These are phyloP conservation scores for Stephania yunnanensis DNA, from an alignment of 164 flowering plant species.

Conservation along the genomic window DNA sequence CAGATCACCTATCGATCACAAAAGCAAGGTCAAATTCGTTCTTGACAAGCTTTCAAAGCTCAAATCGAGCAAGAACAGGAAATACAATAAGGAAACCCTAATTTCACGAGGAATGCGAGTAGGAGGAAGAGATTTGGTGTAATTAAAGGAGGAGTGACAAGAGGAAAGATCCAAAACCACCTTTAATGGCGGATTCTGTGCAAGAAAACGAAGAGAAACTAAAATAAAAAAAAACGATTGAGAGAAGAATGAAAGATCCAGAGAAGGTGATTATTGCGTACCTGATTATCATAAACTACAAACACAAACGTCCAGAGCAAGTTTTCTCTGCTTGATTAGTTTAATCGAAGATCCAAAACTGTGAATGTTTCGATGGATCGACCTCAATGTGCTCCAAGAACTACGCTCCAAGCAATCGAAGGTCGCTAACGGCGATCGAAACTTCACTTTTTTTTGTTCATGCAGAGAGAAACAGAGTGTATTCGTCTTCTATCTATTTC, in stretches of 20 bases:
- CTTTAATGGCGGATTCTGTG: not conserved
- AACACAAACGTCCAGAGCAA: slow-evolving; percentile 2
- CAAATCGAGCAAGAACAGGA: not conserved
- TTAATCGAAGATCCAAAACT: not conserved
- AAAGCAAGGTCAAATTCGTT: not conserved
- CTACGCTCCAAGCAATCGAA: slow-evolving; percentile 15
- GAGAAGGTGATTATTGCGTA: too few species aligned
- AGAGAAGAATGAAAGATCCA: too few species aligned
- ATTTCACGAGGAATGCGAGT: not conserved
- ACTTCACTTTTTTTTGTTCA: not conserved
- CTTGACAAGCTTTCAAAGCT: not conserved
- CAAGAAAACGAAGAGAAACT: not conserved
- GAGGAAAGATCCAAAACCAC: slow-evolving; percentile 13
- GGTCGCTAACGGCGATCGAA: slow-evolving; percentile 9
- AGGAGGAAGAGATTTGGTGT: not conserved
- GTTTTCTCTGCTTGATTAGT: too few species aligned
- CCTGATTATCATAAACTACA: not conserved
- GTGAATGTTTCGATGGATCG: too few species aligned
- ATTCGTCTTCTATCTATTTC: not conserved
- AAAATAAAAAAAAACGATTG: not conserved
- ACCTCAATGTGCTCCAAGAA: slow-evolving; percentile 2
- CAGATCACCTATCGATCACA: not conserved
- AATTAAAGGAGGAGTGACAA: not conserved
- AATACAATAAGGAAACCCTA: not conserved
- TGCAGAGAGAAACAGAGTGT: not conserved